Evolutionary conservation across 352 stramenopile species (phyloP).

Genomic region (Globisporangium megalacanthum): DNA sequence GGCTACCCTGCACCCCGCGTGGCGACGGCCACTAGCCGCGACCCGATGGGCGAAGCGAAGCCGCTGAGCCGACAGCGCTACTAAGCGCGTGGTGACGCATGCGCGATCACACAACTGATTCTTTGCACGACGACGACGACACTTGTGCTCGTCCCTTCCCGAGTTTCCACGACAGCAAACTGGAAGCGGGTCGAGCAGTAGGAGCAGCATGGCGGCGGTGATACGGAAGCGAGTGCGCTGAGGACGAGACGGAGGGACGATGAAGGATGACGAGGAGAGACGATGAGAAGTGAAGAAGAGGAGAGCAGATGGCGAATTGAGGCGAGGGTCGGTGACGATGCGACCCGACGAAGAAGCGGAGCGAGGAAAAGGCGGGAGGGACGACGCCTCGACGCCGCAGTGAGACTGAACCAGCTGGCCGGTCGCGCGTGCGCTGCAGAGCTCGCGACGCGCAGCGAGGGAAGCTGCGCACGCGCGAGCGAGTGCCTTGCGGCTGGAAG

Average conservation of each 20-base stretch:
- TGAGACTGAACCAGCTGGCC: not conserved
- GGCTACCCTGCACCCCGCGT: slow-evolving; percentile 58
- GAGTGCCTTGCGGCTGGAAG: slow-evolving; percentile 16
- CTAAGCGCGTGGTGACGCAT: slow-evolving; percentile 18
- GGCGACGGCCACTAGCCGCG: slow-evolving; percentile 52
- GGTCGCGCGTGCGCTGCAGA: not conserved
- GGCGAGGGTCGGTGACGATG: not conserved
- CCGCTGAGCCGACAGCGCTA: slow-evolving; percentile 76
- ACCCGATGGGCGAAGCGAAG: slow-evolving; percentile 57
- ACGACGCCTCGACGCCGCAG: too few species aligned
- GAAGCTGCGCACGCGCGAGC: slow-evolving; percentile 21
- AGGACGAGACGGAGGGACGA: slow-evolving; percentile 3
- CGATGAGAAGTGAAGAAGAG: slow-evolving; percentile 2
- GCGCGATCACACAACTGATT: not conserved
- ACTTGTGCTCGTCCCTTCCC: not conserved
- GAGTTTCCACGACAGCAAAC: not conserved
- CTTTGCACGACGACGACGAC: slow-evolving; percentile 3
- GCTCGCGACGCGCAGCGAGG: slow-evolving; percentile 9
- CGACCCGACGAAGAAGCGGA: not conserved
- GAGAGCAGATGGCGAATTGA: not conserved
- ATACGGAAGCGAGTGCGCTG: slow-evolving; percentile 11
- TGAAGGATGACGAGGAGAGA: not conserved
- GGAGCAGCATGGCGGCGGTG: not conserved
- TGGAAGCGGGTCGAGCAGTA: not conserved
- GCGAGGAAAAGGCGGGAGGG: not conserved